A percentile compares a stretch with the other conserved stretches of the same genome.
These are phyloP conservation scores for Lodderomyces margitis DNA, from an alignment of 1,139 yeast species.

Conservation along the genomic window DNA sequence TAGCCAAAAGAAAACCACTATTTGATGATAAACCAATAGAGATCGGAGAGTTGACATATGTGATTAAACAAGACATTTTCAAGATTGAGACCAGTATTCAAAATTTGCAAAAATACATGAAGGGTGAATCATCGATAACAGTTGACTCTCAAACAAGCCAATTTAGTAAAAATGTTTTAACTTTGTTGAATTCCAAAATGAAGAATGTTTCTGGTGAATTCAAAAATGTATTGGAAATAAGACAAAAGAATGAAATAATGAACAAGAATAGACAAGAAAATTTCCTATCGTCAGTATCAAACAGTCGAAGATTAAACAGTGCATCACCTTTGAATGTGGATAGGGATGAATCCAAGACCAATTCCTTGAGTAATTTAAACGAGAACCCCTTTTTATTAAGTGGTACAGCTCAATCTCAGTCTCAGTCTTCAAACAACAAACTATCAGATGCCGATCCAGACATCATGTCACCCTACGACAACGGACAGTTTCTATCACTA, in stretches of 20 bases:
- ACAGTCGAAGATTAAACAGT: conserved; percentile 24
- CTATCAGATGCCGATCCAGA: conserved; percentile 29
- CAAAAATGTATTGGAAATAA: conserved; percentile 78
- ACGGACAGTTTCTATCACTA: conserved; percentile 49
- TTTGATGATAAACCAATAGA: conserved; percentile 95
- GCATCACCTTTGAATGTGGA: conserved; percentile 23
- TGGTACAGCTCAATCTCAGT: background rate
- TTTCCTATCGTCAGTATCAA: conserved; percentile 56
- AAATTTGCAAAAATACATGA: conserved; percentile 55
- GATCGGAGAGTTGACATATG: conserved; percentile 86
- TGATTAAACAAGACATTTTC: conserved; percentile 90
- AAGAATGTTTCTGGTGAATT: conserved; percentile 92
- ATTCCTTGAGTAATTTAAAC: conserved; percentile 20
- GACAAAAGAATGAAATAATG: conserved; percentile 82
- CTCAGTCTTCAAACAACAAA: conserved; percentile 8
- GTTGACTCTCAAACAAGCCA: conserved; percentile 60
- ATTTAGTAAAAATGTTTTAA: conserved; percentile 85
- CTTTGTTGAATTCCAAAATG: conserved; percentile 80
- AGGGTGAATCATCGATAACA: conserved; percentile 46
- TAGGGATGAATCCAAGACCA: conserved; percentile 1
- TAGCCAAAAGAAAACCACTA: conserved; percentile 89
- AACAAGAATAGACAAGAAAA: conserved; percentile 83
- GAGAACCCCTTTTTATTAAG: conserved; percentile 43
- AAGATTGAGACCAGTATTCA: conserved; percentile 77
- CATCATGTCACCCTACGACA: conserved; percentile 27